phyloP scores from a whole-genome alignment of 495 filamentous ascomycete species.

The Mytilinidion resinicola region DNA sequence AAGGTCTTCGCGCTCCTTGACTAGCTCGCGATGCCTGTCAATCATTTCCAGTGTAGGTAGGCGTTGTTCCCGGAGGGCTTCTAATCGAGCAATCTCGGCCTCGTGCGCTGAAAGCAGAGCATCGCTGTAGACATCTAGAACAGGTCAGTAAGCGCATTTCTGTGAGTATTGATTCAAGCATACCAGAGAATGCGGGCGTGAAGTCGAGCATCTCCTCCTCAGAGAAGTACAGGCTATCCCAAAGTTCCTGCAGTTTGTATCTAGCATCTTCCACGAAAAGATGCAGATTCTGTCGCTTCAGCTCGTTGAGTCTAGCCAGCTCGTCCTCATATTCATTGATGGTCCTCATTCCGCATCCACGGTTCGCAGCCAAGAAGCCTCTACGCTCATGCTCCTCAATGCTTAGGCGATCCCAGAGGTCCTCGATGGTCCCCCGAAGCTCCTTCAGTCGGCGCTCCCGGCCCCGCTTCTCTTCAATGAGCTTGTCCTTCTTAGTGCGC shows the following conservation, averaged over 20 bases:
- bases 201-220: constrained; percentile 99
- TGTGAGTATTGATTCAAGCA: constrained; percentile 26
- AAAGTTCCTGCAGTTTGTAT: constrained; percentile 82
- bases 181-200: constrained; percentile 82
- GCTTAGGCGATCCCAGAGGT: constrained; percentile 81
- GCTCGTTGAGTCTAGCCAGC: constrained; percentile 72
- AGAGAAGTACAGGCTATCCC: constrained; percentile 88
- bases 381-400: constrained; percentile 77
- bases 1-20: constrained; percentile 82
- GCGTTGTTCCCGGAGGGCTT: constrained; percentile 79
- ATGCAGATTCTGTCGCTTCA: constrained; percentile 91
- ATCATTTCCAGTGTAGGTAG: constrained; percentile 75
- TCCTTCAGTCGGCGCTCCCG: constrained; percentile 80
- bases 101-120: constrained; percentile 86
- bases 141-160: constrained; percentile 14
- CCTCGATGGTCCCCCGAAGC: constrained; percentile 64
- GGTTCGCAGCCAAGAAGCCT: constrained; percentile 63
- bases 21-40: constrained; percentile 73
- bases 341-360: constrained; percentile 74
- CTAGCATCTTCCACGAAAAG: constrained; percentile 92
- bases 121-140: constrained; percentile 69
- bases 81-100: constrained; percentile 74
- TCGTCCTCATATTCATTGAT: constrained; percentile 96
- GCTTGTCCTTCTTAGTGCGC: constrained; percentile 65
- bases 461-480: constrained; percentile 85